phyloP scores from a whole-genome alignment of 2,329 filamentous ascomycete genomes.

The Teratosphaeria destructans region DNA sequence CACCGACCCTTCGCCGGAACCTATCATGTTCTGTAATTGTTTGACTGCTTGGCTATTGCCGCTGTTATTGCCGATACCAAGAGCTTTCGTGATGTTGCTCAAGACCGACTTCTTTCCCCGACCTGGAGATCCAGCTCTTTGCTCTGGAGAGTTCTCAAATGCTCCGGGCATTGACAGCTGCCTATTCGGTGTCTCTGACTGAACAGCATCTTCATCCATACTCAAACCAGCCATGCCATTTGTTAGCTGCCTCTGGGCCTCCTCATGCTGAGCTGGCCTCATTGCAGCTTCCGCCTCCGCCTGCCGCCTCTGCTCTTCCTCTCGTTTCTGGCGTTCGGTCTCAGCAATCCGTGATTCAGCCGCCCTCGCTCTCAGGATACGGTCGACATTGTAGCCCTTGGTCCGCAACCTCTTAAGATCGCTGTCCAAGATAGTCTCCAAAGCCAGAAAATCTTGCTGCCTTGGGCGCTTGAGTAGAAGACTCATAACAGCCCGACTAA shows the following conservation, averaged over 20 bases:
- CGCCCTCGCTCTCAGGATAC: conserved; percentile 79
- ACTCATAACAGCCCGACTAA: conserved; percentile 76
- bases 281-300: conserved; percentile 22
- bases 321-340: conserved; percentile 59
- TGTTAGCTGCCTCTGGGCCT: not conserved
- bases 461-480: conserved; percentile 72
- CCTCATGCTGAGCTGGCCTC: conserved; percentile 1
- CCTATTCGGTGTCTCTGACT: conserved; percentile 18
- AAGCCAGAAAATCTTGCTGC: conserved; percentile 77
- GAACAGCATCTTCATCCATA: not conserved
- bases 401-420: conserved; percentile 71
- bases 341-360: conserved; percentile 82
- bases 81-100: conserved; percentile 54
- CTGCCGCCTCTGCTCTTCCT: conserved; percentile 46
- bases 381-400: conserved; percentile 92
- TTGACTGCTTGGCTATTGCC: conserved; percentile 30
- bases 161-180: conserved; percentile 57
- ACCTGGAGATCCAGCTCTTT: conserved; percentile 9
- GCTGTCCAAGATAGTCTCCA: conserved; percentile 82
- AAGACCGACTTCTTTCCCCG: conserved; percentile 47
- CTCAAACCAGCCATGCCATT: not conserved
- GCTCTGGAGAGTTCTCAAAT: conserved; percentile 47
- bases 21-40: conserved; percentile 21
- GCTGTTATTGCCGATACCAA: conserved; percentile 50
- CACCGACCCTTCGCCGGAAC: conserved; percentile 7